Evolutionary conservation across 2,329 filamentous ascomycete genomes (phyloP), one percentile per base, ranked within the genome.

Genomic region (Karstenula rhodostoma): DNA sequence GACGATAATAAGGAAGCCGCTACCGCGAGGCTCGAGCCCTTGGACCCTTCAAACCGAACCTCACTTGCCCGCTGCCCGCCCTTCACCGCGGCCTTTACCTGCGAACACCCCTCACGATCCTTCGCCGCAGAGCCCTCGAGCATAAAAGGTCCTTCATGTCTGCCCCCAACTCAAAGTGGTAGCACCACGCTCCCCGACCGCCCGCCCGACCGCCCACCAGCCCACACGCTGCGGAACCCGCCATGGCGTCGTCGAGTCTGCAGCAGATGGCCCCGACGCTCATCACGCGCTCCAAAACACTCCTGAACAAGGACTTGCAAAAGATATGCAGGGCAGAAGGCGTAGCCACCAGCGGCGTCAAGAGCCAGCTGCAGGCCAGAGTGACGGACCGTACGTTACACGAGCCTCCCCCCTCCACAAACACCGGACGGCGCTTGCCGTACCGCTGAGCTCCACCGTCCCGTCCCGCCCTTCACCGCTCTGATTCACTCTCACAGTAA

Each of bases 311-410:
- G 61, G 89, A 94, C 70, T 85, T 97, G 51, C 91, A 93, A 70
- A 84, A 84, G 55, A 89, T 98, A 66, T 91, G 94, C 73, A 86
- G 87, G 64, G 82, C 86, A 62, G 92, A 96, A 80, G 86, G 88
- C 49, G 48, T 60, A 25, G 82, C 96, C 37, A 86, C 87, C 66
- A 91, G 90, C 29, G 95, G 95, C 22, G 90, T 95, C 71, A 99
- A 99, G 83, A 87, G 88, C 35, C 86, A 91, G 44, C 82, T 98
- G 61, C 93, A 97, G 79, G 81, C 82, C 60, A 89, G 94, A 70
- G 91, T 97, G 62, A 87, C 90, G 64, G 83, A 87, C 60, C 86
- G 95, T 98, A 84, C 79, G 91, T 67, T 58, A 19, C 51, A 53
- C 50, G 22, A 37, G 59, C 55, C 37, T 40, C 47, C 59, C 37